Conservation (phyloP, 2,329 filamentous ascomycete genomes). For the Eurotiales sp. region DNA sequence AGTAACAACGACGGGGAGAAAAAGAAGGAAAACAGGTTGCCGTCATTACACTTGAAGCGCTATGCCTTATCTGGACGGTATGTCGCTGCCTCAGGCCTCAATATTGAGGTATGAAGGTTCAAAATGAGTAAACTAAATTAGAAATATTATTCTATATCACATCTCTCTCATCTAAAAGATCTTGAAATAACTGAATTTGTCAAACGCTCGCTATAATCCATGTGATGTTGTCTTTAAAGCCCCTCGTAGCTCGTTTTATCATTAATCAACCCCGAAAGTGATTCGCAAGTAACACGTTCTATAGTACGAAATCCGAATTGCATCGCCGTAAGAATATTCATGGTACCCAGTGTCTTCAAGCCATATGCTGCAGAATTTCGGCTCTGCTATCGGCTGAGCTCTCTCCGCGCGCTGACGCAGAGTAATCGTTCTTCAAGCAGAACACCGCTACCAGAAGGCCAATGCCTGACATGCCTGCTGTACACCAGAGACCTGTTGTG, state of each 20-base stretch:
- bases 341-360: too few relatives aligned
- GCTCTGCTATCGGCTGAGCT: not conserved
- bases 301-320: too few relatives aligned
- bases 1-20: too few relatives aligned
- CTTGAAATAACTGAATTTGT: not conserved
- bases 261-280: not conserved
- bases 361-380: constrained; percentile 1
- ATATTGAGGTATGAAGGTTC: too few relatives aligned
- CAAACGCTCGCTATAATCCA: not conserved
- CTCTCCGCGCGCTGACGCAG: not conserved
- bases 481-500: constrained; percentile 41
- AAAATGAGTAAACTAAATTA: not conserved
- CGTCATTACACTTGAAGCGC: too few relatives aligned
- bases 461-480: constrained; percentile 37
- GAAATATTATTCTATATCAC: not conserved
- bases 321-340: not conserved
- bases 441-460: constrained; percentile 22
- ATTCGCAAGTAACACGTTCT: too few relatives aligned
- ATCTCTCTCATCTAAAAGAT: not conserved
- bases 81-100: too few relatives aligned
- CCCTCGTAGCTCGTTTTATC: not conserved
- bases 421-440: constrained; percentile 3
- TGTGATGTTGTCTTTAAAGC: not conserved
- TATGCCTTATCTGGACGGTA: too few relatives aligned
- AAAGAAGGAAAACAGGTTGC: too few relatives aligned